Base-by-base conservation (phyloP, 305 asterid species). In the Fraxinus latifolia region DNA sequence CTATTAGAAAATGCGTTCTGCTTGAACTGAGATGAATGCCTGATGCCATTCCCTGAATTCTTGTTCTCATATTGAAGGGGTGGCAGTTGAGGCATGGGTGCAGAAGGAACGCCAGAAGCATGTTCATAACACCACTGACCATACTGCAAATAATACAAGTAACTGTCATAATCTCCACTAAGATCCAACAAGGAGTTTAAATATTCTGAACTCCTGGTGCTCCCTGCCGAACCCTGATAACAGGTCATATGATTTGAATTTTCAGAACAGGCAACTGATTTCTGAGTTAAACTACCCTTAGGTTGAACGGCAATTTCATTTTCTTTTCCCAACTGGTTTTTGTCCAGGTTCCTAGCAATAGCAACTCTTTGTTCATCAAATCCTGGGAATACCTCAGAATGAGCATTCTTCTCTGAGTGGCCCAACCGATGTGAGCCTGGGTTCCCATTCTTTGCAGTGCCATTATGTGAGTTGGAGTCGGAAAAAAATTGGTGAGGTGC, bases 101-200 rank as follows among this genome's bases (percentile, higher is more conserved):
- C 42, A 81, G 88, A 21, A 33, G 83, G 91, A 80, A 84, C 47
- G 60, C 82, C 83, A 31, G 83, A 83, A 62, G 88, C 74, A 37
- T 77, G 37, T 39, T 88, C 92, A 34, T 77, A 82, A 82, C 87
- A 91, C 89, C 86, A 75, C 68, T 79, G 84, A 36, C 92, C 91
- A 83, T 87, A 88, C 12, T 83, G 88, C 53, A 92, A 82, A 85
- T 82, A 79, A 11, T 71, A 84, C 23, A 89, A 53, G 83, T 84
- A 87, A 71, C 81, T 82, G 21, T 80, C 90, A 33, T 85, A 92
- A 84, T 92, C 93, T 53, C 95, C 97, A 1, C 86, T 85, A 60
- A 92, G 97, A 86, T 90, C 92, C 7, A 78, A 82, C 50, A 80
- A 85, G 8, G 85, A 77, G 75, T 67, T 84, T 72, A 67, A 71